Evolutionary conservation across 73 alveolate genomes (phyloP).

Genomic region (Durusdinium trenchii): DNA sequence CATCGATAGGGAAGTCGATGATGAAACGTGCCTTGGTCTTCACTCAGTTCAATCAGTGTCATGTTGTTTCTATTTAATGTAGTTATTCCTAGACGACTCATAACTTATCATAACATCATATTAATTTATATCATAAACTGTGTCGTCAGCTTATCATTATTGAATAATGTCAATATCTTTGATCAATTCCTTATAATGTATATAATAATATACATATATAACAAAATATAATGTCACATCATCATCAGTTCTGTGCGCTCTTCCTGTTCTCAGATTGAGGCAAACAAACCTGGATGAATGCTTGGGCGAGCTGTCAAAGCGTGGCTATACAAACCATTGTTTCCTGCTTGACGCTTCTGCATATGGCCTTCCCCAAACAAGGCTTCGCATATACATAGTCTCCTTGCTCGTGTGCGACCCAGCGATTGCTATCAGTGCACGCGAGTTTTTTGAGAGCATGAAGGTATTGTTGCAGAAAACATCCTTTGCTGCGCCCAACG

Average conservation of each 20-base stretch:
- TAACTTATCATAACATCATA: no score
- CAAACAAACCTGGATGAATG: not conserved
- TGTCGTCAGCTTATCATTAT: no score
- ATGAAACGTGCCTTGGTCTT: no score
- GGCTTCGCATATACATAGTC: not conserved
- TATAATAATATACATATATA: no score
- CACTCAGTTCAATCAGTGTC: no score
- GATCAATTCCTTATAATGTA: no score
- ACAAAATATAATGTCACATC: no score
- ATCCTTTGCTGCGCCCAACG: not conserved
- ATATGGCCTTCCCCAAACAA: constrained; percentile 4
- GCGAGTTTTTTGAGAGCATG: not conserved
- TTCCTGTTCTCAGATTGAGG: not conserved
- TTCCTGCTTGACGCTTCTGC: not conserved
- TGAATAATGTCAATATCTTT: no score
- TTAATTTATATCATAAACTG: no score
- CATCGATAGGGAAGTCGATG: not conserved
- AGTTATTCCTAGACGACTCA: no score
- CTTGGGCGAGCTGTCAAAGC: not conserved
- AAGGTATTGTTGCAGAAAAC: not conserved
- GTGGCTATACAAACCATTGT: not conserved
- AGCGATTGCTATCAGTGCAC: not conserved
- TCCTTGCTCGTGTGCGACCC: not conserved
- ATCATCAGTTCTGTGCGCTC: no score
- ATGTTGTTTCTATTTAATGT: no score